Base-by-base conservation (phyloP, 176 grass and related monocot genomes). In the Stipa capillata region DNA sequence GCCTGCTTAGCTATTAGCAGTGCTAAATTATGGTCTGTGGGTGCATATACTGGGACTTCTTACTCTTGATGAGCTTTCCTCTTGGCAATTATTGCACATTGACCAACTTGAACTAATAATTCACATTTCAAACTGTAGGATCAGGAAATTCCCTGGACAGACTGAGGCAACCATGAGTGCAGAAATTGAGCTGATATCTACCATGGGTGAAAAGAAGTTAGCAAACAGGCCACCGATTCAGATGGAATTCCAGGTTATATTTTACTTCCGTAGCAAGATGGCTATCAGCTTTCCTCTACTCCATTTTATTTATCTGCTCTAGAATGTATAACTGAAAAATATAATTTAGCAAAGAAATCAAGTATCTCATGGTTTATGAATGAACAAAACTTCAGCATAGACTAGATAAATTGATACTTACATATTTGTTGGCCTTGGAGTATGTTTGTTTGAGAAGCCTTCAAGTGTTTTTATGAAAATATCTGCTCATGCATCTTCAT, bases 161-260 rank as follows among this genome's bases (percentile, higher is more conserved):
- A 99, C 97, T 27, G 97, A 99, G 86, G 84, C 97, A 84, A 99
- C 97, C 29, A 99, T 95, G 97, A 99, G 89, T 63, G 97, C 97
- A 15, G 97, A 99, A 63, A 79, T 99, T 89, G 97, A 99, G 79
- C 82, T 99, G 75, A 99, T 99, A 33, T 99, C 97, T 68, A 99
- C 97, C 40, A 99, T 99, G 97, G 92, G 86, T 25, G 97, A 99
- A 76, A 99, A 99, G 90, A 99, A 99, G 82, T 85, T 90, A 18
- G 91, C 86, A 77, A 99, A 94, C 29, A 91, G 90, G 31, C 92
- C 97, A 69, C 97, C 97, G 8, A 99, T 99, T 83, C 92, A 99
- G 72, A 99, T 99, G 97, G 97, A 99, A 86, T 99, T 99, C 66
- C 97, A 95, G 97, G 97, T 99, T 82, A 81, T 33, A 59, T 25